Conservation (phyloP, 306 rosid genomes). For the Lithocarpus polystachyus region DNA sequence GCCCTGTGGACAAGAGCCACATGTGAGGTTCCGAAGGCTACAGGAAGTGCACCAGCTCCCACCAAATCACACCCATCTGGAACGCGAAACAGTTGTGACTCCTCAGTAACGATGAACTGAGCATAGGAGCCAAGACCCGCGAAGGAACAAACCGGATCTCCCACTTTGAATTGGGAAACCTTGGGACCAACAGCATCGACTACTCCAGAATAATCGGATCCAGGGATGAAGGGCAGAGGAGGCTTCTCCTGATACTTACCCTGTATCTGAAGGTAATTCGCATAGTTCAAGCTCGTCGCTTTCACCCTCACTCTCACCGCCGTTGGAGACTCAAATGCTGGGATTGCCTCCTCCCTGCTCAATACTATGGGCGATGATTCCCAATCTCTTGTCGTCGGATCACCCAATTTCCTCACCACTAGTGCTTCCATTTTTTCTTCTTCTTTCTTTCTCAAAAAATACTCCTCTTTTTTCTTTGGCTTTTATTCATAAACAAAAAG, state of each 20-base stretch:
- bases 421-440: slow-evolving; percentile 77
- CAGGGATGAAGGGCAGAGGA: slow-evolving; percentile 74
- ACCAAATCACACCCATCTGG: slow-evolving; percentile 88
- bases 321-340: slow-evolving; percentile 56
- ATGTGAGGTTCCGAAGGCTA: slow-evolving; percentile 91
- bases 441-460: too few relatives aligned
- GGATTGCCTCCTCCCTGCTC: slow-evolving; percentile 53
- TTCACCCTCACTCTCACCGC: slow-evolving; percentile 72
- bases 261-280: slow-evolving; percentile 74
- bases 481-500: too few relatives aligned
- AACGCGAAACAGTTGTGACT: slow-evolving; percentile 57
- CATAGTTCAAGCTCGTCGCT: slow-evolving; percentile 94
- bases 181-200: slow-evolving; percentile 74
- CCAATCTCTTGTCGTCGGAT: slow-evolving; percentile 43
- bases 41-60: slow-evolving; percentile 84
- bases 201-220: slow-evolving; percentile 81
- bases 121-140: slow-evolving; percentile 68
- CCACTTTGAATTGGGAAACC: slow-evolving; percentile 56
- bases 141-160: slow-evolving; percentile 77
- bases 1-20: slow-evolving; percentile 89
- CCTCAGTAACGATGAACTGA: slow-evolving; percentile 64
- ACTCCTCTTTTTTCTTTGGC: too few relatives aligned
- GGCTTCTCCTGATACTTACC: slow-evolving; percentile 81
- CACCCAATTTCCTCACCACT: slow-evolving; percentile 77
- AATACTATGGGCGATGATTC: slow-evolving; percentile 46